Percentiles rank a stretch among this genome's conserved stretches.
phyloP scores from a whole-genome alignment of 805 yeast species.

The Nakazawaea ernobii region DNA sequence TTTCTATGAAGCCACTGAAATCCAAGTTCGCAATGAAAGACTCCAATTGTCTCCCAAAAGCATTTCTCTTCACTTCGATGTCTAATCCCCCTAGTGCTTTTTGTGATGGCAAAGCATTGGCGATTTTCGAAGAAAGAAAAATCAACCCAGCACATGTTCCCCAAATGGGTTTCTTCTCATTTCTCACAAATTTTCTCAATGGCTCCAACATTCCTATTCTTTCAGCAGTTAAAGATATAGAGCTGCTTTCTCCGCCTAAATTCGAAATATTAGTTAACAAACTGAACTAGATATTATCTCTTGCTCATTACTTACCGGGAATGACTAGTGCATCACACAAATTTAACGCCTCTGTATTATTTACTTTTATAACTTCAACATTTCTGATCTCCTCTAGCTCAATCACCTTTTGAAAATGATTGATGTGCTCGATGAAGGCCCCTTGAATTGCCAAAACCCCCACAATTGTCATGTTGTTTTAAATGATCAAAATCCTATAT shows the following conservation, averaged over 20 bases:
- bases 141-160: conserved; percentile 87
- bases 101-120: conserved; percentile 49
- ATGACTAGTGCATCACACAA: conserved; percentile 55
- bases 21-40: conserved; percentile 50
- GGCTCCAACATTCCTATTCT: conserved; percentile 54
- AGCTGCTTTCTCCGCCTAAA: conserved; percentile 58
- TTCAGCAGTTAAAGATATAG: conserved; percentile 68
- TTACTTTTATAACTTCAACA: conserved; percentile 40
- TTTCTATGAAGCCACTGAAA: conserved; percentile 33
- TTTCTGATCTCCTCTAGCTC: conserved; percentile 22
- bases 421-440: conserved; percentile 66
- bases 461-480: conserved; percentile 25
- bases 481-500: too few species aligned
- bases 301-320: conserved; percentile 37
- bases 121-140: conserved; percentile 48
- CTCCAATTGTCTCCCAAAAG: conserved; percentile 73
- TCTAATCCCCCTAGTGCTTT: conserved; percentile 58
- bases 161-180: conserved; percentile 58
- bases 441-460: conserved; percentile 82
- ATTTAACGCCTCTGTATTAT: conserved; percentile 43
- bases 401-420: conserved; percentile 36
- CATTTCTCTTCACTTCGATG: conserved; percentile 62
- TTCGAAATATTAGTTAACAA: neutral
- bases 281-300: neutral
- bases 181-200: conserved; percentile 41